Evolutionary conservation across 1,139 yeast species (phyloP).

Genomic region (Chernovozyma aurita): DNA sequence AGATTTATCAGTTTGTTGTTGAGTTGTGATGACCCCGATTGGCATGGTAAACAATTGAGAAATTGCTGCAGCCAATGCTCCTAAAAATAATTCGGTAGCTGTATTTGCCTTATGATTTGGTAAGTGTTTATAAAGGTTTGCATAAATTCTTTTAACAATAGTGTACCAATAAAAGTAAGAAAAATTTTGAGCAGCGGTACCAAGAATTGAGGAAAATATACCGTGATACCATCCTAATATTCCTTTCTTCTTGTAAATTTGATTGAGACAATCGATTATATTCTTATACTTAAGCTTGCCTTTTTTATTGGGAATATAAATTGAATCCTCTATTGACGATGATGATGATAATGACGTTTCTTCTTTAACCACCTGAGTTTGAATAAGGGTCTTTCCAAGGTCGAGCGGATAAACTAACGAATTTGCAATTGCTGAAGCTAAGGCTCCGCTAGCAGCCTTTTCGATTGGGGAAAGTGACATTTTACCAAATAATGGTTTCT

Average conservation of each 20-base stretch:
- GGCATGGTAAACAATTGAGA: constrained; percentile 85
- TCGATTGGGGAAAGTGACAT: constrained; percentile 55
- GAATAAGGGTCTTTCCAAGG: constrained; percentile 67
- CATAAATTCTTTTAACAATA: constrained; percentile 58
- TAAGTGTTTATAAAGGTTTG: constrained; percentile 35
- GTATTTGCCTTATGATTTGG: constrained; percentile 49
- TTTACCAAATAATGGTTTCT: neutral
- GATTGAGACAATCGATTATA: constrained; percentile 57
- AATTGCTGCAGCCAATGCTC: constrained; percentile 81
- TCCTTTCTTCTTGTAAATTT: constrained; percentile 59
- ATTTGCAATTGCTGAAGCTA: constrained; percentile 80
- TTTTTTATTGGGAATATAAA: constrained; percentile 13
- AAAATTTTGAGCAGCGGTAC: constrained; percentile 76
- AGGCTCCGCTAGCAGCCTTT: constrained; percentile 80
- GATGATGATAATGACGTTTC: constrained; percentile 15
- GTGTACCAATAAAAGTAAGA: constrained; percentile 89
- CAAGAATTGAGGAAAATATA: constrained; percentile 61
- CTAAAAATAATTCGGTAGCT: constrained; percentile 67
- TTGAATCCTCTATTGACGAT: constrained; percentile 21
- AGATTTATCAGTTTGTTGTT: constrained; percentile 64
- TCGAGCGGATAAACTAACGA: constrained; percentile 76
- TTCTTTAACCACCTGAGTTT: constrained; percentile 51
- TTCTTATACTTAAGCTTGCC: constrained; percentile 47
- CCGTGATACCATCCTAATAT: constrained; percentile 75
- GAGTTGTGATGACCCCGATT: constrained; percentile 75